Percentiles rank a stretch among this genome's conserved stretches.
Conservation (phyloP, 129 eudicot genomes). For the Sambucus nigra region DNA sequence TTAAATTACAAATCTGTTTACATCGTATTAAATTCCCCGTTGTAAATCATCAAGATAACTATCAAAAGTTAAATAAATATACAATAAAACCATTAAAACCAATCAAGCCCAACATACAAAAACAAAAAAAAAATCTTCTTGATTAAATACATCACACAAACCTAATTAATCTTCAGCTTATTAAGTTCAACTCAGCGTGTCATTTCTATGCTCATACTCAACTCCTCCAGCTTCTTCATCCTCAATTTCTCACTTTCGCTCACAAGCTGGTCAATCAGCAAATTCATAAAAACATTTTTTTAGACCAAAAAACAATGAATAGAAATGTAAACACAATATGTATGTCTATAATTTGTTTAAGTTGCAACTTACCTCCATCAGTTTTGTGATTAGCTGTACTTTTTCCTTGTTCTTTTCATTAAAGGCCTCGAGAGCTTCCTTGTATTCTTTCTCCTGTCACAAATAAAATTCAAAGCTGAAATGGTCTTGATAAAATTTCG, state of each 20-base stretch:
- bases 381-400: slow-evolving; percentile 79
- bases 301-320: slow-evolving; percentile 1
- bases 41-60: too few species aligned
- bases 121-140: too few species aligned
- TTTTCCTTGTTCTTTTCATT: slow-evolving; percentile 96
- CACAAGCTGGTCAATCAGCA: slow-evolving; percentile 70
- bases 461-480: slow-evolving; percentile 12
- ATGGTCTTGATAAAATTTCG: background rate
- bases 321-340: background rate
- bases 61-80: too few species aligned
- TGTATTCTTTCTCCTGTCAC: slow-evolving; percentile 85
- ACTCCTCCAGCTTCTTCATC: slow-evolving; percentile 95
- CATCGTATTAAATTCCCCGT: too few species aligned
- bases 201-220: slow-evolving; percentile 87
- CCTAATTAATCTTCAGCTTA: slow-evolving; percentile 38
- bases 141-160: slow-evolving; percentile 40
- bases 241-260: slow-evolving; percentile 94
- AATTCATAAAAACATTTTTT: background rate
- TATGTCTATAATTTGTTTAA: too few species aligned
- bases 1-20: too few species aligned
- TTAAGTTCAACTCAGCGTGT: slow-evolving; percentile 30
- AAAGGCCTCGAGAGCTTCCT: slow-evolving; percentile 86
- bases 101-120: background rate
- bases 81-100: background rate
- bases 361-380: slow-evolving; percentile 98